Base-by-base conservation (phyloP, 2,329 filamentous ascomycete species). In the Bipolaris victoriae region DNA sequence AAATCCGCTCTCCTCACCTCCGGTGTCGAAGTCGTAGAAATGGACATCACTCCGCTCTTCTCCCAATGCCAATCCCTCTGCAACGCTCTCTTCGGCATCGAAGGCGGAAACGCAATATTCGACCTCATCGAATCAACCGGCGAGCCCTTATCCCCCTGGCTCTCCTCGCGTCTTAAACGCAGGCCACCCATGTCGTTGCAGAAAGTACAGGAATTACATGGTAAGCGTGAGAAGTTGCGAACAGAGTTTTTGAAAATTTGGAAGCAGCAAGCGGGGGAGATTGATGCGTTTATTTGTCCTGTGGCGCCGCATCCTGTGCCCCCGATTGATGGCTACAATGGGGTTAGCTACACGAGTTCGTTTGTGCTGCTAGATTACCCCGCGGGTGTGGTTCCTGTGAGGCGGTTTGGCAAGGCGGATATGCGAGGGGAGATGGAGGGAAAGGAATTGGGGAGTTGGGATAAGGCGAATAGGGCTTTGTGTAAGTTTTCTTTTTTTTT, bases 361-460 rank as follows among this genome's bases (percentile, higher is more conserved):
- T 88, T 86, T 65, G 86, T 88, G 7, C 65, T 89, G 52, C 71
- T 89, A 20, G 87, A 90, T 68, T 87, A 85, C 65, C 83, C 87
- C 0, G 83, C 86, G 2, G 87, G 83, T 16, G 68, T 77, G 3
- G 56, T 89, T 1, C 86, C 86, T 0, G 81, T 89, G 0, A 75
- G 86, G 2, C 68, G 71, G 1, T 79, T 87, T 49, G 69, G 58
- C 0, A 74, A 80, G 50, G 67, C 64, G 0, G 87, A 89, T 73
- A 73, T 86, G 60, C 68, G 81, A 29, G 80, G 75, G 16, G 79
- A 83, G 44, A 75, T 86, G 49, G 55, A 68, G 33, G 63, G 68
- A 1, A 71, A 63, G 3, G 73, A 76, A 53, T 55, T 85, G 22
- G 80, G 82, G 7, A 83, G 78, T 47, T 88, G 85, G 86, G 87